Conservation (phyloP, 176 grass and related monocot genomes). For the Otatea glauca region DNA sequence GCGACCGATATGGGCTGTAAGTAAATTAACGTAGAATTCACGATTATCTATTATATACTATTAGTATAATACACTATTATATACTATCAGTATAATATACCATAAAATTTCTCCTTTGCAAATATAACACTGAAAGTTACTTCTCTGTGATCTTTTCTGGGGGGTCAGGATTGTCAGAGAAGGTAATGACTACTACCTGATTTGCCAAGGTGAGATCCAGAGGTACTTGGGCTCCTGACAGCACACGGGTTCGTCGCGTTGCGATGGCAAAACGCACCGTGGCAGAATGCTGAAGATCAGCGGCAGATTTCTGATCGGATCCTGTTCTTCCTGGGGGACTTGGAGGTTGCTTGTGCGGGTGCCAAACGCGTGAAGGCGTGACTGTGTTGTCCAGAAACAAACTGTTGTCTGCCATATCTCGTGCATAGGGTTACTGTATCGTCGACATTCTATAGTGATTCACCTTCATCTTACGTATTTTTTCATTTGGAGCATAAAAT, state of each 20-base stretch:
- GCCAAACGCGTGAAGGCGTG: conserved; percentile 61
- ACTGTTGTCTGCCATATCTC: not conserved
- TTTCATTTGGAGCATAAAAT: not conserved
- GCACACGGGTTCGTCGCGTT: not conserved
- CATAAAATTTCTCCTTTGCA: too few species aligned
- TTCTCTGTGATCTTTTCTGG: conserved; percentile 30
- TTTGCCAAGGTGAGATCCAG: conserved; percentile 86
- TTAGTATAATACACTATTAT: too few species aligned
- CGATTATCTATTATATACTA: too few species aligned
- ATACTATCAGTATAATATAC: too few species aligned
- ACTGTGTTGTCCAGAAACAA: not conserved
- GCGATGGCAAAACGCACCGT: not conserved
- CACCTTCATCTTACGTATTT: not conserved
- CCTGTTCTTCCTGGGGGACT: conserved; percentile 86
- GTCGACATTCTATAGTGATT: not conserved
- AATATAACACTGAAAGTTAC: not conserved
- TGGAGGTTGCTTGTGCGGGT: conserved; percentile 73
- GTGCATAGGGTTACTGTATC: conserved; percentile 29
- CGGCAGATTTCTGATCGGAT: conserved; percentile 67
- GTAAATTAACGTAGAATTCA: not conserved
- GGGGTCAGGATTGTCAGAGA: conserved; percentile 82
- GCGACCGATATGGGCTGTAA: conserved; percentile 82
- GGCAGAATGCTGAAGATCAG: not conserved
- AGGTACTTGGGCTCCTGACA: conserved; percentile 61
- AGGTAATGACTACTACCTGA: conserved; percentile 82